Evolutionary conservation across 495 filamentous ascomycete species (phyloP), one percentile per base, ranked within the genome.

Genomic region (Beverwykella pulmonaria): DNA sequence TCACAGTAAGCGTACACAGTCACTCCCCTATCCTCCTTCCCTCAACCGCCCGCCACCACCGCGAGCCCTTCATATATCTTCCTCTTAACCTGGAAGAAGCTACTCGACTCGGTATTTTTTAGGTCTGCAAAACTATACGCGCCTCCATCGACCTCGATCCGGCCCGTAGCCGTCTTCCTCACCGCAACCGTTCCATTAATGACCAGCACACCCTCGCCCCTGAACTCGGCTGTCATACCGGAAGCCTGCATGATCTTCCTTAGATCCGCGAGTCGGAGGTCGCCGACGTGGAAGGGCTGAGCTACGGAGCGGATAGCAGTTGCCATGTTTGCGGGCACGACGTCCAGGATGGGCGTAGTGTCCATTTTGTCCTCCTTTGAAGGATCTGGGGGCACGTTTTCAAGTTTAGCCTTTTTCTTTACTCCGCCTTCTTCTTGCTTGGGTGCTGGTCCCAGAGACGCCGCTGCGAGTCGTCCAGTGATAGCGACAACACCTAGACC

Each of bases 281-380:
- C 94, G 60, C 94, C 94, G 23, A 98, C 95, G 74, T 98, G 95
- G 12, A 99, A 83, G 9, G 95, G 92, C 36, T 93, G 92, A 8
- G 92, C 87, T 59, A 90, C 84, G 14, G 89, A 89, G 49, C 90
- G 82, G 4, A 88, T 89, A 0, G 91, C 88, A 1, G 91, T 87
- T 8, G 88, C 87, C 77, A 94, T 84, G 68, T 81, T 90, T n/a
- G 82, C 79, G 1, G 92, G 90, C 7, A 96, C 79, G 25, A 91
- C 79, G 69, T 97, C 92, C 2, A 98, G 84, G 12, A 69, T 49
- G 22, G 50, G 80, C 62, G 48, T 76, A 71, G 23, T 67, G 52
- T 73, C 71, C 32, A 57, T 15, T 59, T 61, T 26, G 53, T 27
- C 29, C 23, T 41, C 27, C 4, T 46, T n/a, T 26, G 62, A 3